Evolutionary conservation across 805 yeast genomes (phyloP), one percentile per base, ranked within the genome.

Genomic region (Lipomyces sp.): DNA sequence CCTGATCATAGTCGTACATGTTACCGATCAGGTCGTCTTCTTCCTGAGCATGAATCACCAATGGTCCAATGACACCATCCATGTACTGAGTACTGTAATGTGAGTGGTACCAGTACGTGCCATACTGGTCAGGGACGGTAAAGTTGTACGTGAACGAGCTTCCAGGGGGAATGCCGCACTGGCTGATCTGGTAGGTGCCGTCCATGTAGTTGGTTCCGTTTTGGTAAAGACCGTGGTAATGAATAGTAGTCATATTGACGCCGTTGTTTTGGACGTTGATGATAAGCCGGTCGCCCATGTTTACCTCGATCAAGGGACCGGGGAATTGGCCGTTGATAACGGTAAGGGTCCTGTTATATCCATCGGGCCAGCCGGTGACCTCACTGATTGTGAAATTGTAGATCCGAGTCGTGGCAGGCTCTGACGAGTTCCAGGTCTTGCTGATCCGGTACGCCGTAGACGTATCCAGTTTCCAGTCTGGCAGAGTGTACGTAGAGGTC

Each of bases 91-190:
- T 92, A 24, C 84, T 80, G 34, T 94, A 86, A 80, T 94, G 99
- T 42, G 98, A 90, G 78, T 94, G 99, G 83, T 94, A 94, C 99
- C 98, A 94, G 83, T 82, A 94, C 24, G 97, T 85, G 75, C 99
- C 99, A 66, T 83, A 86, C 79, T 94, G 97, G 50, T 53, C 60
- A 55, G 84, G 85, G 64, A 92, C 90, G 29, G 97, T 89, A 78
- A 94, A 94, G 81, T 93, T 91, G 82, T 94, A 94, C 67, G 87
- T 78, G 79, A 86, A 82, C 13, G 90, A 84, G 67, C 85, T 84
- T 61, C 89, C 89, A 3, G 95, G 89, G 13, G 90, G 87, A 72
- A 91, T 88, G 32, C 97, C 96, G 83, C 98, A 94, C 79, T 93
- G 97, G 39, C 90, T 86, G 57, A 93, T 82, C 85, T 86, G 82